These are phyloP conservation scores for Russula compacta DNA, from an alignment of 768 basidiomycete species.

Conservation along the genomic window DNA sequence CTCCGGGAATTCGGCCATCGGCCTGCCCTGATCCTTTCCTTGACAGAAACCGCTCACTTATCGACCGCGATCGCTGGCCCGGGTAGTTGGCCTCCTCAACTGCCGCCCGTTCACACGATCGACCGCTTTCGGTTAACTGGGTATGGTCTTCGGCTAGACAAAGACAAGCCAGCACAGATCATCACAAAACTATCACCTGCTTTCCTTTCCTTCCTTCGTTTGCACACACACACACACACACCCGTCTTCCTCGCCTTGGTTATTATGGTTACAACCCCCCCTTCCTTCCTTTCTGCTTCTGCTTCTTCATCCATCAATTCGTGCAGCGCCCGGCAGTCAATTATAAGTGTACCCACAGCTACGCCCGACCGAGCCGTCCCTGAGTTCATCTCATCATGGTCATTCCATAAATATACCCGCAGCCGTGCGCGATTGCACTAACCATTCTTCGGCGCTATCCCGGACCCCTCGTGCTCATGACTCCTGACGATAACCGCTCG, in stretches of 20 bases:
- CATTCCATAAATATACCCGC: slow-evolving; percentile 5
- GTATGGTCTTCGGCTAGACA: neutral
- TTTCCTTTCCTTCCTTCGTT: too few relatives aligned
- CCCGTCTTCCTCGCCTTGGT: neutral
- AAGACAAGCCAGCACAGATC: neutral
- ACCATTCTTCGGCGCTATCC: slow-evolving; percentile 15
- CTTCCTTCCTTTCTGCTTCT: neutral
- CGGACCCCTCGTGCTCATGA: neutral
- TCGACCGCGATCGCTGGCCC: neutral
- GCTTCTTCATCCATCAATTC: neutral
- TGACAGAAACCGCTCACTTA: slow-evolving; percentile 19
- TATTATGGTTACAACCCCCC: neutral
- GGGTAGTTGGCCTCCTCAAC: neutral
- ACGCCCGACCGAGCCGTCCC: slow-evolving; percentile 1
- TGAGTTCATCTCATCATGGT: slow-evolving; percentile 1
- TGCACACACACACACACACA: neutral
- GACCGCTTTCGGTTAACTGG: slow-evolving; percentile 13
- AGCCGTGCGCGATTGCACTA: neutral
- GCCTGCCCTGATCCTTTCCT: slow-evolving; percentile 16
- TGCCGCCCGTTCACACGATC: slow-evolving; percentile 18
- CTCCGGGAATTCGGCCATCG: slow-evolving; percentile 4
- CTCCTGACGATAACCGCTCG: neutral
- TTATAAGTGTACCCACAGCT: slow-evolving; percentile 1
- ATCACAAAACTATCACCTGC: neutral
- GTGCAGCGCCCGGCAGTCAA: neutral